Evolutionary conservation across 116 monocot genomes (phyloP), one percentile per base, ranked within the genome.

Genomic region (Dioscorea cayenensis): DNA sequence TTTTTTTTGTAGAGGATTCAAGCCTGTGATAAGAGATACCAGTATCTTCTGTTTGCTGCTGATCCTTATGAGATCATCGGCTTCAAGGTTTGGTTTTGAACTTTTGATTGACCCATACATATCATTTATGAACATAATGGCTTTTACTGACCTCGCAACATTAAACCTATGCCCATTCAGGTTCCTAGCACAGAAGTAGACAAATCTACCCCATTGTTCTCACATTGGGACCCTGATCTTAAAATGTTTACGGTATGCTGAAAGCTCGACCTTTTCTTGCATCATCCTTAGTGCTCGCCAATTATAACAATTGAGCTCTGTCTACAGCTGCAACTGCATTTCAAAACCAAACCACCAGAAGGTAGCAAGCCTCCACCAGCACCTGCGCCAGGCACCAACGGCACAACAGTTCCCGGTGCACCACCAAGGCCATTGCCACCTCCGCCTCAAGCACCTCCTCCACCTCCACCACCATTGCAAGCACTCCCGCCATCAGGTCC

Each of bases 141-240:
- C 43, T 27, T 21, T 66, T 43, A 7, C 4, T 17, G 7, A 32
- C 14, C 4, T 68, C 22, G 3, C 17, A 12, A 14, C 32, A 17
- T 19, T 14, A 37, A 0, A 28, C 27, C 14, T 8, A 14, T 70
- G 60, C 17, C 51, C 71, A 77, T 66, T 14, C 84, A 95, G 96
- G 88, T 96, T 66, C 90, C 96, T 55, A 96, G 96, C 73, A 88
- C 92, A 21, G 92, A 96, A 72, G 86, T 96, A 27, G 96, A 96
- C 76, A 96, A 92, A 71, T 84, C 89, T 10, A 84, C 96, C 14
- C 77, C 85, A 16, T 96, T 96, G 82, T 96, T 96, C 66, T 86
- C 90, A 20, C 90, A 96, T 76, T 96, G 96, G 96, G 92, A 96
- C 84, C 90, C 90, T 9, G 96, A 96, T 72, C 75, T 88, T 36